Conservation (phyloP, 768 basidiomycete species). For the Tulasnella sp. region DNA sequence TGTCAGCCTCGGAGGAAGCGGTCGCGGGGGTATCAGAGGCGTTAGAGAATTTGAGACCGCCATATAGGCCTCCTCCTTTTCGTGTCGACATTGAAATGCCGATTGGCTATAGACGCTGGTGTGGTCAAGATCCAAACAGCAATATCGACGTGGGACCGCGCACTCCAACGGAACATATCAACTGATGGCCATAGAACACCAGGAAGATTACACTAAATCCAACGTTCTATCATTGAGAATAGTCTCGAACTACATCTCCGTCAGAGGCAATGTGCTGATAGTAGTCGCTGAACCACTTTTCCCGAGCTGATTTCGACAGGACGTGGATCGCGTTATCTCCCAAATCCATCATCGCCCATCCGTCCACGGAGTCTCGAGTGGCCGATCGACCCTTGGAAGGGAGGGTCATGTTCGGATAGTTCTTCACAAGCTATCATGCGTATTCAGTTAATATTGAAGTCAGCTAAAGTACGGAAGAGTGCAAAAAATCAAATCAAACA, state of each 20-base stretch:
- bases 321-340: conserved; percentile 74
- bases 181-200: too few species aligned
- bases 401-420: conserved; percentile 46
- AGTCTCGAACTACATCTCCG: not conserved
- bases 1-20: conserved; percentile 29
- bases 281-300: conserved; percentile 46
- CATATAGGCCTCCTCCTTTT: conserved; percentile 71
- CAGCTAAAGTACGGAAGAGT: not conserved
- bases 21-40: conserved; percentile 41
- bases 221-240: not conserved
- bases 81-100: conserved; percentile 13
- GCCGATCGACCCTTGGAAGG: conserved; percentile 50
- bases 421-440: conserved; percentile 52
- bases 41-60: conserved; percentile 71
- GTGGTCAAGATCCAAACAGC: too few species aligned
- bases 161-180: too few species aligned
- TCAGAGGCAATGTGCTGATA: not conserved
- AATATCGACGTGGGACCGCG: too few species aligned
- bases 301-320: conserved; percentile 50
- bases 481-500: conserved; percentile 27
- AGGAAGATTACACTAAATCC: too few species aligned
- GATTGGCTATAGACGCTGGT: too few species aligned
- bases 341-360: conserved; percentile 78
- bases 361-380: conserved; percentile 36
- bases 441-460: not conserved